Evolutionary conservation across 192 early-diverging fungal species (phyloP).

Genomic region (Radiomyces spectabilis): DNA sequence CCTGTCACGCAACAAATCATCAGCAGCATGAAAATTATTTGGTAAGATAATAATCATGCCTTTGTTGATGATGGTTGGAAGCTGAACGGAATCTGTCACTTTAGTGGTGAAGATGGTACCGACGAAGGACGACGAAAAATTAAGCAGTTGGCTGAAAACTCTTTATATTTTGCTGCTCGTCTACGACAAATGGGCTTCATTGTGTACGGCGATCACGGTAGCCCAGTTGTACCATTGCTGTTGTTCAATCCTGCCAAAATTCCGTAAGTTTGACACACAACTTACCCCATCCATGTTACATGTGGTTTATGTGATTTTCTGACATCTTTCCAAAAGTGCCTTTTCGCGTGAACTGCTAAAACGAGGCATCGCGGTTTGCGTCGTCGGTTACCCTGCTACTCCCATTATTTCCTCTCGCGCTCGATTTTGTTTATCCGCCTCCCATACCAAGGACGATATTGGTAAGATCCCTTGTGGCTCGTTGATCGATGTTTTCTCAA

Average conservation of each 20-base stretch:
- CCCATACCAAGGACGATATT: slow-evolving; percentile 92
- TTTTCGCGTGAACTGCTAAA: slow-evolving; percentile 89
- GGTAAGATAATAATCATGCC: too few relatives aligned
- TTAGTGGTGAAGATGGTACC: slow-evolving; percentile 51
- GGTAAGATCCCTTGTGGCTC: slow-evolving; percentile 1
- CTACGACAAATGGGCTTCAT: slow-evolving; percentile 78
- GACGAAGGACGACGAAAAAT: slow-evolving; percentile 72
- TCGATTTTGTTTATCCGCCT: slow-evolving; percentile 88
- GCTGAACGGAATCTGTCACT: too few relatives aligned
- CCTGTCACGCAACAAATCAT: slow-evolving; percentile 75
- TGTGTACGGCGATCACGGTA: slow-evolving; percentile 71
- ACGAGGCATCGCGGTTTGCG: slow-evolving; percentile 89
- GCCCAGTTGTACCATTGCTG: slow-evolving; percentile 78
- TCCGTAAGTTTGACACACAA: slow-evolving; percentile 44
- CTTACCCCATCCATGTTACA: too few relatives aligned
- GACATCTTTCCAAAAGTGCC: slow-evolving; percentile 36
- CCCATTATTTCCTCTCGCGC: slow-evolving; percentile 94
- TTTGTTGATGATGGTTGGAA: too few relatives aligned
- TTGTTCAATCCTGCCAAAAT: slow-evolving; percentile 87
- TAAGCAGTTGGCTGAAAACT: slow-evolving; percentile 71
- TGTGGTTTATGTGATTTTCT: neutral
- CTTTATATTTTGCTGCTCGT: slow-evolving; percentile 63
- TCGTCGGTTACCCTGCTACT: slow-evolving; percentile 96
- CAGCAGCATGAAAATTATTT: slow-evolving; percentile 67
- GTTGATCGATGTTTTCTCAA: neutral